A percentile compares a stretch with the other conserved stretches of the same genome.
Conservation (phyloP, 495 filamentous ascomycete genomes). For the Penicillium paxilli region DNA sequence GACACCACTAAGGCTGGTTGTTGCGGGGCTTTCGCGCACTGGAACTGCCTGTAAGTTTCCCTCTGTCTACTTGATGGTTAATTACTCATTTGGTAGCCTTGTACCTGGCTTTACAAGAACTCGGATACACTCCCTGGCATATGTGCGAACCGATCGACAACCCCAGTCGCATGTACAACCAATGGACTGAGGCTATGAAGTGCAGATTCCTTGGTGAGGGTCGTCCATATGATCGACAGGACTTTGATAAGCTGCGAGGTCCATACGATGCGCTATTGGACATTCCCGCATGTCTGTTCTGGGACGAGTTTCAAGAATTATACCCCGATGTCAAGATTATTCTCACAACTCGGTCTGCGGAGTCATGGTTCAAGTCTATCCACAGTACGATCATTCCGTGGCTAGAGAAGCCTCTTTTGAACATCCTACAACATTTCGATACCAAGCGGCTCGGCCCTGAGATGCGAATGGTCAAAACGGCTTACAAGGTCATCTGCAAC, state of each 20-base stretch:
- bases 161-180: conserved; percentile 3
- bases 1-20: conserved; percentile 1
- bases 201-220: neutral
- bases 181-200: conserved; percentile 8
- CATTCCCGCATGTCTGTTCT: conserved; percentile 3
- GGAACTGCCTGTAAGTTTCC: conserved; percentile 1
- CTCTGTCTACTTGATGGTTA: neutral
- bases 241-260: conserved; percentile 1
- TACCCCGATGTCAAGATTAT: conserved; percentile 22
- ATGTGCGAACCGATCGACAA: conserved; percentile 6
- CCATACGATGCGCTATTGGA: conserved; percentile 3
- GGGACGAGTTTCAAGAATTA: conserved; percentile 3
- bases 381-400: conserved; percentile 8
- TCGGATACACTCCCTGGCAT: conserved; percentile 6
- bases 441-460: conserved; percentile 7
- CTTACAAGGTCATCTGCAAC: conserved; percentile 12
- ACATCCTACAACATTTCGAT: conserved; percentile 12
- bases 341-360: conserved; percentile 15
- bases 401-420: conserved; percentile 7
- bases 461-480: conserved; percentile 6
- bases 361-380: conserved; percentile 13
- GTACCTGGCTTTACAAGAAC: conserved; percentile 5
- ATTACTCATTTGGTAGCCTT: neutral
- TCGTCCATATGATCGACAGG: conserved; percentile 1
- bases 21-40: conserved; percentile 5